Conservation (phyloP, 371 early-diverging fungal species). For the Apophysomyces trapeziformis region DNA sequence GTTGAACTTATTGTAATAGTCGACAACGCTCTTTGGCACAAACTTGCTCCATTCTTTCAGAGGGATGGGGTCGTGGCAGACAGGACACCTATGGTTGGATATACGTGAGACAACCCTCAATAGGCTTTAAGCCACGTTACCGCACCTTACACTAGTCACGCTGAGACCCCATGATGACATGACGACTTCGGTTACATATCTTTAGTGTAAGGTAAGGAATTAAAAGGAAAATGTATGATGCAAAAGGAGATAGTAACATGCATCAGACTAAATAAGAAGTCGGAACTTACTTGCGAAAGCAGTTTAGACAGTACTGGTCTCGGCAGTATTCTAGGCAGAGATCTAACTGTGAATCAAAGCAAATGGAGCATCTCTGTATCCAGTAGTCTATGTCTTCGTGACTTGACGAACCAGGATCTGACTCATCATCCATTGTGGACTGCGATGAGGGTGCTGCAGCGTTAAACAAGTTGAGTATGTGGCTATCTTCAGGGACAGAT, state of each 20-base stretch:
- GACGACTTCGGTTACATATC: slow-evolving; percentile 71
- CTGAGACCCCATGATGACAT: slow-evolving; percentile 71
- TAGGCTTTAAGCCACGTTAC: slow-evolving; percentile 66
- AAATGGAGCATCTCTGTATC: slow-evolving; percentile 68
- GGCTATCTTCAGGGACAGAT: slow-evolving; percentile 6
- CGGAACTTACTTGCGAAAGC: slow-evolving; percentile 59
- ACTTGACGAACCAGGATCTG: slow-evolving; percentile 6
- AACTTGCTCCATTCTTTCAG: slow-evolving; percentile 66
- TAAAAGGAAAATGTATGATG: slow-evolving; percentile 1
- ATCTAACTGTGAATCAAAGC: slow-evolving; percentile 68
- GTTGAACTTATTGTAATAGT: slow-evolving; percentile 63
- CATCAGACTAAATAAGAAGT: neutral
- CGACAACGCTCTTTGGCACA: slow-evolving; percentile 40
- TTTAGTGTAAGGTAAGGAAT: slow-evolving; percentile 18
- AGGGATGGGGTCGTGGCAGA: slow-evolving; percentile 61
- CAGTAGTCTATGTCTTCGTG: slow-evolving; percentile 59
- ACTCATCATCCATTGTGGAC: slow-evolving; percentile 27
- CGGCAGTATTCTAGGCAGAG: slow-evolving; percentile 67
- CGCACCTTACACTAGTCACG: slow-evolving; percentile 58
- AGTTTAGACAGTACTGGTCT: slow-evolving; percentile 70
- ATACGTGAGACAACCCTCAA: slow-evolving; percentile 64
- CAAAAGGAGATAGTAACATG: neutral
- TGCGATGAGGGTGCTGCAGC: slow-evolving; percentile 14
- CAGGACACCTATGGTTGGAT: slow-evolving; percentile 63
- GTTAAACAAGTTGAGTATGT: slow-evolving; percentile 12